Conservation (phyloP, 176 grass and related monocot genomes). For the Paspalum vaginatum region DNA sequence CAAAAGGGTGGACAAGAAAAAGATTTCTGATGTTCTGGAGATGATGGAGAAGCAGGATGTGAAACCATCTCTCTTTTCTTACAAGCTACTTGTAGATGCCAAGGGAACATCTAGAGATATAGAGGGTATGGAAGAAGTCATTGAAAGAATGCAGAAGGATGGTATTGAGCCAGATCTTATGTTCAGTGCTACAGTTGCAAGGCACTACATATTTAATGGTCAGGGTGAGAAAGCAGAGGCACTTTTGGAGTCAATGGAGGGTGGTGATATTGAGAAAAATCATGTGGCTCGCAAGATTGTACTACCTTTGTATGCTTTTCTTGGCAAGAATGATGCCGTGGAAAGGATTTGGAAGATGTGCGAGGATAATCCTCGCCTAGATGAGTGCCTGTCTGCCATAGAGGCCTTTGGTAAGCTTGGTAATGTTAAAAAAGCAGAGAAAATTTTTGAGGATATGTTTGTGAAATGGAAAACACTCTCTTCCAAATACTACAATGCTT, state of each 20-base stretch:
- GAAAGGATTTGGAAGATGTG: slow-evolving; percentile 72
- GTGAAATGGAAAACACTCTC: slow-evolving; percentile 23
- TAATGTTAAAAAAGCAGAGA: slow-evolving; percentile 58
- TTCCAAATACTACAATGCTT: slow-evolving; percentile 49
- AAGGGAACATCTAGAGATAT: slow-evolving; percentile 60
- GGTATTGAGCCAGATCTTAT: slow-evolving; percentile 57
- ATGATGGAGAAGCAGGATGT: slow-evolving; percentile 80
- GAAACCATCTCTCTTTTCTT: slow-evolving; percentile 70
- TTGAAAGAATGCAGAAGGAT: slow-evolving; percentile 59
- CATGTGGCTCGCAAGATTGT: slow-evolving; percentile 52
- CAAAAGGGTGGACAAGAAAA: slow-evolving; percentile 69
- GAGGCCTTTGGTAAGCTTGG: slow-evolving; percentile 68
- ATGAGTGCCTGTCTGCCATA: slow-evolving; percentile 53
- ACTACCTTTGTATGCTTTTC: slow-evolving; percentile 60
- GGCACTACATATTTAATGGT: slow-evolving; percentile 62
- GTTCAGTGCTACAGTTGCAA: slow-evolving; percentile 57
- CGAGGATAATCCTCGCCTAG: slow-evolving; percentile 38
- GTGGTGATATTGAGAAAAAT: slow-evolving; percentile 61
- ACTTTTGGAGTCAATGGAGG: slow-evolving; percentile 60
- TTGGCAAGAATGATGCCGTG: slow-evolving; percentile 62
- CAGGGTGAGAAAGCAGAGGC: slow-evolving; percentile 65
- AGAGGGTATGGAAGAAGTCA: slow-evolving; percentile 62
- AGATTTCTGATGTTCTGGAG: slow-evolving; percentile 67
- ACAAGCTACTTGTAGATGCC: slow-evolving; percentile 67
- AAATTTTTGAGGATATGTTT: slow-evolving; percentile 54